These are phyloP conservation scores for Carex kokanica DNA, from an alignment of 176 grass and related monocot genomes.

Conservation along the genomic window DNA sequence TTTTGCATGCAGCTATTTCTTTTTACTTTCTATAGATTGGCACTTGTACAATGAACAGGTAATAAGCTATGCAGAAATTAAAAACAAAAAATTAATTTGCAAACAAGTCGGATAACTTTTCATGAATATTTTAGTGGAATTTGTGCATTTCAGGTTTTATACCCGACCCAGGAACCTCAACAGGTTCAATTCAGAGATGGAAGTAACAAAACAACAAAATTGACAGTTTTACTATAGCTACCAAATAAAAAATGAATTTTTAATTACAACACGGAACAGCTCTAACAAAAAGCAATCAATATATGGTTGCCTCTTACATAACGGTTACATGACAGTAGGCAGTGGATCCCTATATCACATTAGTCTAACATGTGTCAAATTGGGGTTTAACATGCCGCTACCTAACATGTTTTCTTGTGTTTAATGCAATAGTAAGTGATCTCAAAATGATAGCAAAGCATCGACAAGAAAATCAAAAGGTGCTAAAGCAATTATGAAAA, in stretches of 20 bases:
- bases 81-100: background rate
- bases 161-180: background rate
- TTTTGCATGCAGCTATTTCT: background rate
- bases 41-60: background rate
- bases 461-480: background rate
- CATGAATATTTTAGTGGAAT: background rate
- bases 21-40: background rate
- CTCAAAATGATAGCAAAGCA: background rate
- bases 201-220: conserved; percentile 14
- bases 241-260: conserved; percentile 6
- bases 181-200: background rate
- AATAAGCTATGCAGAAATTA: background rate
- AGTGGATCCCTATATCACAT: background rate
- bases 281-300: background rate
- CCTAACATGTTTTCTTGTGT: background rate
- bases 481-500: background rate
- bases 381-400: background rate
- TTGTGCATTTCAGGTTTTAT: background rate
- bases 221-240: background rate
- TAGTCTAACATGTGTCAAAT: background rate
- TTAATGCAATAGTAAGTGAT: background rate
- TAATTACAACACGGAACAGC: background rate
- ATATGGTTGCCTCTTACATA: background rate
- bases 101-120: background rate
- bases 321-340: background rate